A percentile compares a stretch with the other conserved stretches of the same genome.
These are phyloP conservation scores for Saturnispora kantuleensis DNA, from an alignment of 805 yeast genomes.

Conservation along the genomic window DNA sequence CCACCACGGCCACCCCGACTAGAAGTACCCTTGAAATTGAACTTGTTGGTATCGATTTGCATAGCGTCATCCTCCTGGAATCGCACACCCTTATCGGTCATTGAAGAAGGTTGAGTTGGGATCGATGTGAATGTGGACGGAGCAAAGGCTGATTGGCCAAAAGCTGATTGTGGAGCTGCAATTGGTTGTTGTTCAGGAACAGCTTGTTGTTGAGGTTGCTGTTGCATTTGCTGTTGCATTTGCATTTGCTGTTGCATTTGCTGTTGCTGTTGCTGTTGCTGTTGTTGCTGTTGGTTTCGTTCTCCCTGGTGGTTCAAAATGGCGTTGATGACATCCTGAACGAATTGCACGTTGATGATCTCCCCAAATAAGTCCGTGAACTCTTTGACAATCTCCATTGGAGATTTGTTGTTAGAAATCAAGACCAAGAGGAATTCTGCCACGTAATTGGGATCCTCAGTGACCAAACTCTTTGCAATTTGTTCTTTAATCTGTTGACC, in stretches of 20 bases:
- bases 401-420: conserved; percentile 57
- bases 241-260: conserved; percentile 16
- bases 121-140: conserved; percentile 6
- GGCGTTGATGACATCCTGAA: conserved; percentile 49
- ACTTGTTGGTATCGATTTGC: conserved; percentile 6
- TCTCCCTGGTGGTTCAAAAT: conserved; percentile 32
- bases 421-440: conserved; percentile 68
- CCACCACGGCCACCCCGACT: background rate
- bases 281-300: conserved; percentile 11
- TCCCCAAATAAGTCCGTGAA: conserved; percentile 52
- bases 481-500: conserved; percentile 35
- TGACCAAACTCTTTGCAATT: conserved; percentile 33
- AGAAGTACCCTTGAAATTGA: conserved; percentile 5
- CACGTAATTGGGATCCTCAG: conserved; percentile 48
- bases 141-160: conserved; percentile 5
- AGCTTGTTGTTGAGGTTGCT: background rate
- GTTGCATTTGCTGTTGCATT: conserved; percentile 11
- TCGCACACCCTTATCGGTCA: conserved; percentile 20
- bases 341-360: conserved; percentile 47
- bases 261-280: conserved; percentile 12
- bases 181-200: conserved; percentile 1
- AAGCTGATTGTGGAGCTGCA: background rate
- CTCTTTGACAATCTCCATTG: conserved; percentile 51
- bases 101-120: conserved; percentile 7
- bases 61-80: conserved; percentile 23